These are phyloP conservation scores for Monotropa hypopitys DNA, from an alignment of 179 eudicot genomes.

Conservation along the genomic window DNA sequence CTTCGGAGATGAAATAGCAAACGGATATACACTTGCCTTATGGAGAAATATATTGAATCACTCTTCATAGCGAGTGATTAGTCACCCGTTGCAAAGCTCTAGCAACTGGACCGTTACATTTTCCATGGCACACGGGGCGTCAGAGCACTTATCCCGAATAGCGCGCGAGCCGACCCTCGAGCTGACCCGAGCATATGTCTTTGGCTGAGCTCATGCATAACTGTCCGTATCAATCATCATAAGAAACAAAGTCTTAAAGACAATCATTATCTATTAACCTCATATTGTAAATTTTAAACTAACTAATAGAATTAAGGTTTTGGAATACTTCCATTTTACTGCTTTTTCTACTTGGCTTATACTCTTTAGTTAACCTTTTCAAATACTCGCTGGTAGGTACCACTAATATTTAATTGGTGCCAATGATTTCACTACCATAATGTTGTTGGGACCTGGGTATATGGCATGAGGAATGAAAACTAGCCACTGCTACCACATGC, in stretches of 20 bases:
- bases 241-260: conserved; percentile 2
- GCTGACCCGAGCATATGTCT: too few species aligned
- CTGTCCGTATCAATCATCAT: too few species aligned
- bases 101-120: too few species aligned
- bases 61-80: too few species aligned
- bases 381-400: neutral
- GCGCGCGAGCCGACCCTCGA: too few species aligned
- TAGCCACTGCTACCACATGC: neutral
- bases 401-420: neutral
- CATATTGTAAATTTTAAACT: neutral
- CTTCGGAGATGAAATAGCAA: too few species aligned
- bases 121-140: too few species aligned
- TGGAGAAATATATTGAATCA: too few species aligned
- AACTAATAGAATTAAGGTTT: neutral
- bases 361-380: neutral
- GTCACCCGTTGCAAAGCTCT: too few species aligned
- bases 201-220: too few species aligned
- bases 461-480: neutral
- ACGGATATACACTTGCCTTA: too few species aligned
- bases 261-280: conserved; percentile 5
- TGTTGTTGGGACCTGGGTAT: neutral
- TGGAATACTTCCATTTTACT: neutral
- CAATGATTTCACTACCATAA: neutral
- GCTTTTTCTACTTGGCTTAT: neutral
- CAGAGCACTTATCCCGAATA: too few species aligned